Evolutionary conservation across 73 alveolate species (phyloP), one percentile per base, ranked within the genome.

Genomic region (Blepharisma japonicum): DNA sequence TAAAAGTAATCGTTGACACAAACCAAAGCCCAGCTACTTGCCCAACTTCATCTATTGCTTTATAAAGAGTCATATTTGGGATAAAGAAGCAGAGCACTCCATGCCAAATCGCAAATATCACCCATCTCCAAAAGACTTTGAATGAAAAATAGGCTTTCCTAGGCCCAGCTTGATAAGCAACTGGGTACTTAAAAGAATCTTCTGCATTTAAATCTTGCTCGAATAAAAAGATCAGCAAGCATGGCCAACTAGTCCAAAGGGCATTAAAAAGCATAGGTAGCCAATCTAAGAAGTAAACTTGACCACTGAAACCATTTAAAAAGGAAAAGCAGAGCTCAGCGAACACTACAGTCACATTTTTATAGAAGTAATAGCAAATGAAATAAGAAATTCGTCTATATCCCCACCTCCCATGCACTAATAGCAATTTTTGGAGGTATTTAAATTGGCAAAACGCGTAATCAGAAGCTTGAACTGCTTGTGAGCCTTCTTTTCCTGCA

Each of bases 401-500:
- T 68, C 97, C 97, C 87, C 93, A 90, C 80, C 98, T 92, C 18
- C 99, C 99, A 89, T 96, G 98, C 39, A 86, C 92, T 61, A 96
- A 83, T 6, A 96, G 80, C 71, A 96, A 72, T 81, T 93, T 96
- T 81, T 93, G 94, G 55, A 96, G 81, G 71, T 78, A 93, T 81
- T 91, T 71, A 82, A 96, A 96, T 79, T 96, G 92, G 25, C 96
- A 93, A 27, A 96, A 85, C 0, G 99, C 95, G 68, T 88, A 93
- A 85, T 96, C 99, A 7, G 97, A 91, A 25, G 95, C 78, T 27
- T 97, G 79, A 11, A 96, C 98, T 0, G 99, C 99, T 82, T 96
- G 94, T 77, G 98, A 90, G 47, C 99, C 99, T 72, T 96, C 99
- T 86, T 92, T 94, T 8, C 99, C 99, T 56, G 86, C 93, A 39